These are phyloP conservation scores for Ramularia endophylla DNA, from an alignment of 2,329 filamentous ascomycete genomes.

Conservation along the genomic window DNA sequence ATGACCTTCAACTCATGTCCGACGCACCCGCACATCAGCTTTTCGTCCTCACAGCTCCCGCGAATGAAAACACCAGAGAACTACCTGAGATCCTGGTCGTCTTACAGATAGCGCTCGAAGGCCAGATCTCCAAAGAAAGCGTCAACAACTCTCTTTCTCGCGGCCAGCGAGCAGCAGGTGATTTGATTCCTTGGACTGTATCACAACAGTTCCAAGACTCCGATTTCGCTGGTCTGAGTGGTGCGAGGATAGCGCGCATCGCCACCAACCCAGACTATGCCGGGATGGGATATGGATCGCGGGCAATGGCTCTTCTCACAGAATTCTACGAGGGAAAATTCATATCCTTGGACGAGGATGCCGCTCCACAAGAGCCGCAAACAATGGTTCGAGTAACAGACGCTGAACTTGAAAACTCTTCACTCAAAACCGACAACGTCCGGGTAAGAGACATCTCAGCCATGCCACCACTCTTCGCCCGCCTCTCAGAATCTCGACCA, in stretches of 20 bases:
- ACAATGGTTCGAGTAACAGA: slow-evolving; percentile 73
- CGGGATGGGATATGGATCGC: slow-evolving; percentile 87
- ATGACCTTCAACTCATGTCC: slow-evolving; percentile 97
- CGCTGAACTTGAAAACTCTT: slow-evolving; percentile 68
- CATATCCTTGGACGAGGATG: slow-evolving; percentile 70
- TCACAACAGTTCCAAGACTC: slow-evolving; percentile 98
- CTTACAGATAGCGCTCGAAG: slow-evolving; percentile 89
- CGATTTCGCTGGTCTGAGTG: slow-evolving; percentile 88
- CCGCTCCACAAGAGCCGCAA: slow-evolving; percentile 38
- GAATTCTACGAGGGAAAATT: slow-evolving; percentile 97
- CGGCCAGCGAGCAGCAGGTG: slow-evolving; percentile 82
- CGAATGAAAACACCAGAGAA: slow-evolving; percentile 67
- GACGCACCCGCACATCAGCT: slow-evolving; percentile 95
- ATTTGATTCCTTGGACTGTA: slow-evolving; percentile 95
- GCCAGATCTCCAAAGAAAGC: slow-evolving; percentile 87
- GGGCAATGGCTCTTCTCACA: slow-evolving; percentile 76
- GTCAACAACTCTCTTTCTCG: slow-evolving; percentile 84
- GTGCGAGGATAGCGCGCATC: slow-evolving; percentile 86
- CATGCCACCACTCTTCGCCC: slow-evolving; percentile 91
- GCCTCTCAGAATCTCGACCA: slow-evolving; percentile 74
- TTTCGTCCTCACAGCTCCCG: slow-evolving; percentile 85
- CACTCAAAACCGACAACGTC: slow-evolving; percentile 78
- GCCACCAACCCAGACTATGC: slow-evolving; percentile 93
- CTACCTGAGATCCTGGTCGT: slow-evolving; percentile 92
- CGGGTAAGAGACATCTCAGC: slow-evolving; percentile 82